A percentile compares a stretch with the other conserved stretches of the same genome.
Evolutionary conservation across 495 filamentous ascomycete species (phyloP).

Genomic region (Rostrohypoxylon terebratum): DNA sequence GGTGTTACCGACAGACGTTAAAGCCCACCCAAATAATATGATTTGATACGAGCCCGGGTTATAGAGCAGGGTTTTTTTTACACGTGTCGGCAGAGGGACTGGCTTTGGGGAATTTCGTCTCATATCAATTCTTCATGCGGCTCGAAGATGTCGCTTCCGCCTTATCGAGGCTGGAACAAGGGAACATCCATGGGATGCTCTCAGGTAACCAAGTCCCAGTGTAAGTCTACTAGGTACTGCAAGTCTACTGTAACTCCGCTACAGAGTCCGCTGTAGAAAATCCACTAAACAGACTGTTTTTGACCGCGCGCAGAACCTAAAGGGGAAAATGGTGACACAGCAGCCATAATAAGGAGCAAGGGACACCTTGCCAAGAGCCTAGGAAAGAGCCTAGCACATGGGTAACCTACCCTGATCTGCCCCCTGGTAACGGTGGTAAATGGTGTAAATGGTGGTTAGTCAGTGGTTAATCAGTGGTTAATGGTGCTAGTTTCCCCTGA

Average conservation of each 20-base stretch:
- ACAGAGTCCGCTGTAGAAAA: background rate
- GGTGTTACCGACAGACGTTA: conserved; percentile 18
- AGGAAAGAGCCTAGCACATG: conserved; percentile 1
- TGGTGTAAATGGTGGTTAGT: too few species aligned
- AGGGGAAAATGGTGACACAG: conserved; percentile 20
- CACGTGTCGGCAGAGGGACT: background rate
- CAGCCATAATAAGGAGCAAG: conserved; percentile 21
- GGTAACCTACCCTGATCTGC: background rate
- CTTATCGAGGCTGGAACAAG: conserved; percentile 4
- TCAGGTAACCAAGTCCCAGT: background rate
- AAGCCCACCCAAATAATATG: background rate
- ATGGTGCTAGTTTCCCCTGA: conserved; percentile 32
- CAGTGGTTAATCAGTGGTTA: conserved; percentile 2
- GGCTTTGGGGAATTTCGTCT: conserved; percentile 2
- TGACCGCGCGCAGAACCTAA: background rate
- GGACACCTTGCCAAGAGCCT: conserved; percentile 39
- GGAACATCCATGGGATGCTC: too few species aligned
- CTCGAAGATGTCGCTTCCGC: conserved; percentile 9
- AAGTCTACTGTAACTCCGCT: too few species aligned
- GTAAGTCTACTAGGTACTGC: background rate
- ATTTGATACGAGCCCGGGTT: conserved; percentile 7
- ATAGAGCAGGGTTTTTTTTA: conserved; percentile 5
- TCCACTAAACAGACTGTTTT: conserved; percentile 3
- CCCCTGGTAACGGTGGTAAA: conserved; percentile 10
- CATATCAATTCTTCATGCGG: conserved; percentile 7